These are phyloP conservation scores for Sedum album DNA, from an alignment of 164 flowering plant genomes.

Conservation along the genomic window DNA sequence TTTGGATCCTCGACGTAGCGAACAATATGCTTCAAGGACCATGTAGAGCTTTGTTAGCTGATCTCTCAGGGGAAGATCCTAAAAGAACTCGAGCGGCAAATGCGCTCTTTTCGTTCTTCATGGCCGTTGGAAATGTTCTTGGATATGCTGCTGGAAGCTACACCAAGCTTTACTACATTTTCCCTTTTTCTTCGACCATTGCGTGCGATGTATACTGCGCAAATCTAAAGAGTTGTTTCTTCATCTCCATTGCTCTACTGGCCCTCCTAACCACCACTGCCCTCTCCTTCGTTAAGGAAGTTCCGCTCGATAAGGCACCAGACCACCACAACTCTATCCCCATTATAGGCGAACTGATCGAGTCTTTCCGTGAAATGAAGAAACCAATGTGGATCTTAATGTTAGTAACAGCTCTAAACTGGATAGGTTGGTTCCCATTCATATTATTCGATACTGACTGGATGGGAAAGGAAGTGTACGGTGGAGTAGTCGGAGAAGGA, in stretches of 20 bases:
- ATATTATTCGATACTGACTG: conserved; percentile 59
- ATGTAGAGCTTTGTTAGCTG: conserved; percentile 56
- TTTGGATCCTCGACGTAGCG: conserved; percentile 76
- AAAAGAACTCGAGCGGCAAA: conserved; percentile 36
- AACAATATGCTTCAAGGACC: conserved; percentile 70
- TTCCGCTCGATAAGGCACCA: not conserved
- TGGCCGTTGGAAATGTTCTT: conserved; percentile 72
- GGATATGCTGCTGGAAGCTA: conserved; percentile 74
- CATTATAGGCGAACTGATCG: conserved; percentile 29
- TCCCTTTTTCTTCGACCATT: conserved; percentile 52
- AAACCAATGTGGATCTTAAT: conserved; percentile 56
- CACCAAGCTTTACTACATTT: conserved; percentile 30
- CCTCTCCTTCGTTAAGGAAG: conserved; percentile 28
- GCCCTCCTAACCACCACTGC: conserved; percentile 29
- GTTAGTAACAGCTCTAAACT: conserved; percentile 59
- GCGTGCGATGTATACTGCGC: conserved; percentile 76
- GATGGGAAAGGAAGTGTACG: conserved; percentile 68
- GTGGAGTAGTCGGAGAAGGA: conserved; percentile 31
- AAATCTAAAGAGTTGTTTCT: conserved; percentile 60
- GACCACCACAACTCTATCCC: conserved; percentile 14
- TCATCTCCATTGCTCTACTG: conserved; percentile 46
- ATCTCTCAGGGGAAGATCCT: conserved; percentile 32
- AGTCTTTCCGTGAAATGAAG: conserved; percentile 31
- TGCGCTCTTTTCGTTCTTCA: conserved; percentile 54
- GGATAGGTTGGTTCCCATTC: conserved; percentile 88